These are phyloP conservation scores for Pseudocercospora musae DNA, from an alignment of 2,329 filamentous ascomycete genomes.

Conservation along the genomic window DNA sequence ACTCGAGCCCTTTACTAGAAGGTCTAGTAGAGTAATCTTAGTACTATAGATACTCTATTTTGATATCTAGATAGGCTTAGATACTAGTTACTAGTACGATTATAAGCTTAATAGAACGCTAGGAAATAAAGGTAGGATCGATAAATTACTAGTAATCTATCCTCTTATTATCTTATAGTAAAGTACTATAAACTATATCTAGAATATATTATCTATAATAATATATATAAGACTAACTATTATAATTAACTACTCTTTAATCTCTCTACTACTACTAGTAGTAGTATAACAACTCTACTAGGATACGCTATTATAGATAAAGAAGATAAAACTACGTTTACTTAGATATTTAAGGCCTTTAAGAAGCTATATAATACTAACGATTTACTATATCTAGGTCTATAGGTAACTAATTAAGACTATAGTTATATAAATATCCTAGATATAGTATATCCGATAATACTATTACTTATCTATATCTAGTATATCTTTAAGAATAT, in stretches of 20 bases:
- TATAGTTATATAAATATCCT: not conserved
- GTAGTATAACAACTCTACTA: not conserved
- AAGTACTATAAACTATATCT: not conserved
- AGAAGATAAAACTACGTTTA: not conserved
- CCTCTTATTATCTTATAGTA: not conserved
- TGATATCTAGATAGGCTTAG: not conserved
- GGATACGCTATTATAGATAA: not conserved
- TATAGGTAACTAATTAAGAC: not conserved
- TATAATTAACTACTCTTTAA: not conserved
- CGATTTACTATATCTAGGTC: not conserved
- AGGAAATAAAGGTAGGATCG: too few species aligned
- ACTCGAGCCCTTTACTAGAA: too few species aligned
- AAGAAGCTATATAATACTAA: not conserved
- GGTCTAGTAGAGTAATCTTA: not conserved
- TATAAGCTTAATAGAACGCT: not conserved
- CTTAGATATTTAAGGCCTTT: not conserved
- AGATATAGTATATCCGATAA: not conserved
- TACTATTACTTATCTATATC: not conserved
- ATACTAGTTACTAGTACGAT: not conserved
- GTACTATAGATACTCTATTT: not conserved
- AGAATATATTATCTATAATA: not conserved
- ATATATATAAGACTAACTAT: not conserved
- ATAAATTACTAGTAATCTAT: not conserved
- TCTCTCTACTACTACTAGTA: not conserved
- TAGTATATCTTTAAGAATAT: not conserved